phyloP scores from a whole-genome alignment of 495 filamentous ascomycete species.

The Penicillium crystallinum region DNA sequence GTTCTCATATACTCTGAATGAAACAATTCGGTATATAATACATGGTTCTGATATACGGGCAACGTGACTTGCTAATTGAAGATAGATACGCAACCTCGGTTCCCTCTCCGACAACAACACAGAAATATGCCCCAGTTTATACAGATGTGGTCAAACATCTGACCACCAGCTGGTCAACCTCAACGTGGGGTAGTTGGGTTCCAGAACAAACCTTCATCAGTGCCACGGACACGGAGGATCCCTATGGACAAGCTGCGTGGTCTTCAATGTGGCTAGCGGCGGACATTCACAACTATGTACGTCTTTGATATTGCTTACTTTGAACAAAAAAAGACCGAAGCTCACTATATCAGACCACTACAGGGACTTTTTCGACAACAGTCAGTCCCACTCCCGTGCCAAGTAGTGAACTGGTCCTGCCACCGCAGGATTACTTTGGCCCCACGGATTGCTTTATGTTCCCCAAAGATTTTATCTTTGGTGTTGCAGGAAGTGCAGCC shows the following conservation, averaged over 20 bases:
- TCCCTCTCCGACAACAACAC: slow-evolving; percentile 21
- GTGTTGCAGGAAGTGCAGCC: slow-evolving; percentile 45
- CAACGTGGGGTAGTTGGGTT: slow-evolving; percentile 32
- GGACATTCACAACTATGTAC: slow-evolving; percentile 24
- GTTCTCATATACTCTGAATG: slow-evolving; percentile 21
- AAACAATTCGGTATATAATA: slow-evolving; percentile 20
- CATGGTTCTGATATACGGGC: not conserved
- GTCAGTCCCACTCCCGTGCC: slow-evolving; percentile 32
- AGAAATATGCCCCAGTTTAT: slow-evolving; percentile 17
- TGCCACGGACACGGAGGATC: slow-evolving; percentile 25
- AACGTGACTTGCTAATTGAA: not conserved
- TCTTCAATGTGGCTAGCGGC: slow-evolving; percentile 28
- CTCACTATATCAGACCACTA: slow-evolving; percentile 14
- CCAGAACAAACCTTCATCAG: slow-evolving; percentile 20
- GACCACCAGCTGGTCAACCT: slow-evolving; percentile 13
- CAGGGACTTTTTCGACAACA: slow-evolving; percentile 29
- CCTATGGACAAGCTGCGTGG: slow-evolving; percentile 34
- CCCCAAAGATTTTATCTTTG: slow-evolving; percentile 47
- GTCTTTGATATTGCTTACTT: not conserved
- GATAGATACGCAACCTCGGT: slow-evolving; percentile 24
- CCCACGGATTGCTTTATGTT: slow-evolving; percentile 28
- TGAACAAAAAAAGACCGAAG: not conserved
- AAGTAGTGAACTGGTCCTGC: slow-evolving; percentile 30
- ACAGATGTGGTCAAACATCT: slow-evolving; percentile 17
- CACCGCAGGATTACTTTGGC: slow-evolving; percentile 27